Percentiles rank a stretch among this genome's conserved stretches.
phyloP scores from a whole-genome alignment of 139 green algal genomes.

The Gonium pectorale region DNA sequence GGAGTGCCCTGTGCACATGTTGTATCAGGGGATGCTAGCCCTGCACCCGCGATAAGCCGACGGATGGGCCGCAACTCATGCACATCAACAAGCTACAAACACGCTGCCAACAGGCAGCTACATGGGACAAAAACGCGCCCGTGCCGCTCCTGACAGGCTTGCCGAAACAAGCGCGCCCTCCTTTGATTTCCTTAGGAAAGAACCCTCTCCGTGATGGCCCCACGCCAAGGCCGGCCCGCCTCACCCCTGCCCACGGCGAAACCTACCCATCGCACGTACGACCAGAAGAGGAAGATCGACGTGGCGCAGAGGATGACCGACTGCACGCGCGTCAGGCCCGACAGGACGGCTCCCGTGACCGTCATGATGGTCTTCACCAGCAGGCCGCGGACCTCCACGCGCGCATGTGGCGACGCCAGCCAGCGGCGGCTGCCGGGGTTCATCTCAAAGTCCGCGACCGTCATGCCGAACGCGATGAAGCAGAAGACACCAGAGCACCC shows the following conservation, averaged over 20 bases:
- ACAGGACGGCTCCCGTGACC: conserved; percentile 36
- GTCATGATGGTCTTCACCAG: conserved; percentile 48
- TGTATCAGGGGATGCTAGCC: no score
- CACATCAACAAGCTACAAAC: no score
- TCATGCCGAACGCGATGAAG: conserved; percentile 49
- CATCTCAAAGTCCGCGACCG: conserved; percentile 57
- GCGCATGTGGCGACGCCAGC: conserved; percentile 41
- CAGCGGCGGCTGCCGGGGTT: conserved; percentile 53
- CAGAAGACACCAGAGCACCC: conserved; percentile 36
- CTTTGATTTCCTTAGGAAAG: no score
- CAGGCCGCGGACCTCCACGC: conserved; percentile 47
- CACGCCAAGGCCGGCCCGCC: no score
- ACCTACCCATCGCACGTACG: conserved; percentile 51
- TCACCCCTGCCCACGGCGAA: background rate
- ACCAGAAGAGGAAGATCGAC: conserved; percentile 47
- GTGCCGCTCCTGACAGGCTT: no score
- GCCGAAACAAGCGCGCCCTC: no score
- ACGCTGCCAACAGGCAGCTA: no score
- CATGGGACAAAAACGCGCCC: no score
- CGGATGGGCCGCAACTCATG: no score
- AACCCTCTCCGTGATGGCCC: no score
- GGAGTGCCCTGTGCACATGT: no score
- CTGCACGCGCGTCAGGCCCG: conserved; percentile 47
- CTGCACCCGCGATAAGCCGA: no score
- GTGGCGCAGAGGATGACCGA: conserved; percentile 28